Percentiles rank a stretch among this genome's conserved stretches.
phyloP scores from a whole-genome alignment of 768 basidiomycete genomes.

The Boletus pseudo-olivaceus region DNA sequence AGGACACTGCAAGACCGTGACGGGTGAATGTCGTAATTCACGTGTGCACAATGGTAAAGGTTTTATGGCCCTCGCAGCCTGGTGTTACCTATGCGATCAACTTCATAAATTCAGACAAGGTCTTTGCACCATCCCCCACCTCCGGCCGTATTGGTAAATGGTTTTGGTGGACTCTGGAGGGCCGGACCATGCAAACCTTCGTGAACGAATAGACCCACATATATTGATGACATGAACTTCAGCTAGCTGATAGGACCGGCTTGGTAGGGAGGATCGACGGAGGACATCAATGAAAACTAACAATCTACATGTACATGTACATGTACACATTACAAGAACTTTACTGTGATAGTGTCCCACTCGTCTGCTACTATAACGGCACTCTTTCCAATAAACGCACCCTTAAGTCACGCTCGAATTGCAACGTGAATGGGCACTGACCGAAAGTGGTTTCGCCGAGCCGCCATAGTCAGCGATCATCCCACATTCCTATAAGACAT shows the following conservation, averaged over 20 bases:
- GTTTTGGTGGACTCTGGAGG: not conserved
- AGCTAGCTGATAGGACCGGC: no score
- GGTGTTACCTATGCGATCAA: not conserved
- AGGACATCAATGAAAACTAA: not conserved
- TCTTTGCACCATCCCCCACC: not conserved
- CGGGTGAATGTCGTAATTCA: not conserved
- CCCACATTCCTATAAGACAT: constrained; percentile 31
- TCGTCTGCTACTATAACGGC: constrained; percentile 4
- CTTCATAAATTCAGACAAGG: not conserved
- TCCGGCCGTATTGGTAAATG: not conserved
- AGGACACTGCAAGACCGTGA: not conserved
- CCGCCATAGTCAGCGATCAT: constrained; percentile 6
- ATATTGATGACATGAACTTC: not conserved
- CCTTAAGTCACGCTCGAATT: not conserved
- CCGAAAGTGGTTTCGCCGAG: not conserved
- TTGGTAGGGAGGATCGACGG: no score
- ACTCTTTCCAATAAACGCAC: constrained; percentile 7
- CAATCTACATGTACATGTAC: not conserved
- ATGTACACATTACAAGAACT: not conserved
- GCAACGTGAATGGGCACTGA: not conserved
- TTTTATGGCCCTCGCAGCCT: not conserved
- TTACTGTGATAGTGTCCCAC: not conserved
- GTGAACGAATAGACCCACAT: not conserved
- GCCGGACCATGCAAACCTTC: not conserved
- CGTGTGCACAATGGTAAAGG: not conserved